phyloP scores from a whole-genome alignment of 768 basidiomycete genomes.

The Tulasnella sp. region DNA sequence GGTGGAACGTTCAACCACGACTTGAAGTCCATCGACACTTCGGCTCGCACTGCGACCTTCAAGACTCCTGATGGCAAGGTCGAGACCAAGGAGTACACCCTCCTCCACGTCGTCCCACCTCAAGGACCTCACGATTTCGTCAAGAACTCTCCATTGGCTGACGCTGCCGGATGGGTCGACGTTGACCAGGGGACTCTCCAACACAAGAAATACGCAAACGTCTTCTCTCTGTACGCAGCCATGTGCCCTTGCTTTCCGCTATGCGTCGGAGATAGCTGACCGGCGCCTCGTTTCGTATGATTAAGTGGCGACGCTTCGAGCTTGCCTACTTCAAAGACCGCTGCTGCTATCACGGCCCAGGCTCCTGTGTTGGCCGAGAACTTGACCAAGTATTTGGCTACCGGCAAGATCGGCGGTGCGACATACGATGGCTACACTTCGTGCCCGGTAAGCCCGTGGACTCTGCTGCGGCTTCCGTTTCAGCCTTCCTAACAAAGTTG shows the following conservation, averaged over 20 bases:
- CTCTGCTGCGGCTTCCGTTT: constrained; percentile 24
- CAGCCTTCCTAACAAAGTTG: neutral
- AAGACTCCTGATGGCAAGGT: constrained; percentile 67
- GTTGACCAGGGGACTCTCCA: constrained; percentile 78
- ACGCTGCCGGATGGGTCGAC: constrained; percentile 83
- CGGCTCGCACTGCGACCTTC: constrained; percentile 79
- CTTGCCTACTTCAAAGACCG: constrained; percentile 93
- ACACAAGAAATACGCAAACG: constrained; percentile 68
- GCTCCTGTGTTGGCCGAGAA: constrained; percentile 90
- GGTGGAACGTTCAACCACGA: constrained; percentile 81
- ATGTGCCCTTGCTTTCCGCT: neutral
- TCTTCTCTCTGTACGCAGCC: constrained; percentile 26
- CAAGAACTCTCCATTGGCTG: constrained; percentile 71
- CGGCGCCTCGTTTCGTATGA: too few species aligned
- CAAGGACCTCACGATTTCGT: constrained; percentile 85
- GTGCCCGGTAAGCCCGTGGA: constrained; percentile 61
- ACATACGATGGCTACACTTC: constrained; percentile 86
- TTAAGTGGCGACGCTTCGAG: constrained; percentile 86
- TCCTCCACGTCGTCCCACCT: constrained; percentile 85
- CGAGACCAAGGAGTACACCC: constrained; percentile 69
- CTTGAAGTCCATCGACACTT: constrained; percentile 66
- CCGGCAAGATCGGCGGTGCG: constrained; percentile 64
- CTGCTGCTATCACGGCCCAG: constrained; percentile 88
- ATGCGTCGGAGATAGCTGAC: too few species aligned
- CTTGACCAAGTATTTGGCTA: constrained; percentile 68